Conservation (phyloP, 495 filamentous ascomycete genomes). For the Neurospora tetrasperma region DNA sequence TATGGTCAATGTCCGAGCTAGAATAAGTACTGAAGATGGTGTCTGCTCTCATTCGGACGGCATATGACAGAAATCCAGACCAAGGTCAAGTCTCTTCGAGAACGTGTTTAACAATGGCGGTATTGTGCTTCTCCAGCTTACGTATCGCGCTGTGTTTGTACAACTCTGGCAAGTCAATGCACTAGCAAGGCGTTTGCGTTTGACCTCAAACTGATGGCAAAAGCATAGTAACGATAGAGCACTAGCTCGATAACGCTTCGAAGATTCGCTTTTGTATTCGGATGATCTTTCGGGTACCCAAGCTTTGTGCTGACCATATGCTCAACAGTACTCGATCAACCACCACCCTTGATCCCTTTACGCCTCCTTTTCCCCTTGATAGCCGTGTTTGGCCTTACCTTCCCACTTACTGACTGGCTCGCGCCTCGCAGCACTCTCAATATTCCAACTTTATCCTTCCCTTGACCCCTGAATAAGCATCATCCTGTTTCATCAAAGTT, state of each 20-base stretch:
- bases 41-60: neutral
- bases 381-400: neutral
- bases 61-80: neutral
- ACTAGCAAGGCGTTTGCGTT: neutral
- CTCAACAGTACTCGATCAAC: neutral
- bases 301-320: neutral
- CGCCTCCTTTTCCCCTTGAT: neutral
- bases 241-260: neutral
- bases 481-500: neutral
- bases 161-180: neutral
- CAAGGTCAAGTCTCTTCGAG: neutral
- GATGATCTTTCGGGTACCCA: neutral
- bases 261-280: neutral
- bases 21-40: neutral
- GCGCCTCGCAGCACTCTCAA: neutral
- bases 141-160: neutral
- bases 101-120: neutral
- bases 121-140: neutral
- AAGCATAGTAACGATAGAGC: neutral
- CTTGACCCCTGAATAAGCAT: neutral
- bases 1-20: neutral
- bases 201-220: neutral
- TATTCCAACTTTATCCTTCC: neutral
- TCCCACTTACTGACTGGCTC: neutral
- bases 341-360: neutral